Conservation (phyloP, 495 filamentous ascomycete genomes). For the Staphylotrichum longicolle region DNA sequence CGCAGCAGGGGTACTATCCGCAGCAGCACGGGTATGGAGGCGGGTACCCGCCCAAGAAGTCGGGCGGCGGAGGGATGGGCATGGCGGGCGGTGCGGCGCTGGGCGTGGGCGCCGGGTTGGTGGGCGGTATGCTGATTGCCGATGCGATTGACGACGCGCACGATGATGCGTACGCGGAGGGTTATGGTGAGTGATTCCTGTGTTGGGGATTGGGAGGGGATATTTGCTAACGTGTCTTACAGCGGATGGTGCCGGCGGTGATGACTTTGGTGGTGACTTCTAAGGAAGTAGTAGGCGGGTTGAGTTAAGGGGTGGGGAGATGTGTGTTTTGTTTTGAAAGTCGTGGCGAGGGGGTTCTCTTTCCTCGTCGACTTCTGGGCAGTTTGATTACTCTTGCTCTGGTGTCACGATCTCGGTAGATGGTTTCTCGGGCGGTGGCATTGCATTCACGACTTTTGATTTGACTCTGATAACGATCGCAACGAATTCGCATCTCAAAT, state of each 20-base stretch:
- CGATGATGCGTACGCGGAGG: constrained; percentile 51
- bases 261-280: constrained; percentile 54
- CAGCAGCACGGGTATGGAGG: constrained; percentile 29
- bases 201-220: no score
- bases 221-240: constrained; percentile 14
- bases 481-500: no score
- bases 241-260: constrained; percentile 42
- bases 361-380: not conserved
- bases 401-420: no score
- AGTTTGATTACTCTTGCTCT: no score
- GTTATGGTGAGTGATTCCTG: constrained; percentile 40
- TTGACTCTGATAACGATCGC: not conserved
- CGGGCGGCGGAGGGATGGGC: constrained; percentile 58
- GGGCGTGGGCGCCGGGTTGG: constrained; percentile 71
- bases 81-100: constrained; percentile 68
- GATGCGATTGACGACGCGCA: constrained; percentile 61
- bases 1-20: not conserved
- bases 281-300: constrained; percentile 30
- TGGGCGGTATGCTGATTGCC: constrained; percentile 68
- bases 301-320: no score
- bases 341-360: not conserved
- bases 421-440: not conserved
- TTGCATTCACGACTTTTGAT: not conserved
- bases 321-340: no score
- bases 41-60: constrained; percentile 21